Evolutionary conservation across 2,329 filamentous ascomycete species (phyloP).

Genomic region (Ilyonectria destructans): DNA sequence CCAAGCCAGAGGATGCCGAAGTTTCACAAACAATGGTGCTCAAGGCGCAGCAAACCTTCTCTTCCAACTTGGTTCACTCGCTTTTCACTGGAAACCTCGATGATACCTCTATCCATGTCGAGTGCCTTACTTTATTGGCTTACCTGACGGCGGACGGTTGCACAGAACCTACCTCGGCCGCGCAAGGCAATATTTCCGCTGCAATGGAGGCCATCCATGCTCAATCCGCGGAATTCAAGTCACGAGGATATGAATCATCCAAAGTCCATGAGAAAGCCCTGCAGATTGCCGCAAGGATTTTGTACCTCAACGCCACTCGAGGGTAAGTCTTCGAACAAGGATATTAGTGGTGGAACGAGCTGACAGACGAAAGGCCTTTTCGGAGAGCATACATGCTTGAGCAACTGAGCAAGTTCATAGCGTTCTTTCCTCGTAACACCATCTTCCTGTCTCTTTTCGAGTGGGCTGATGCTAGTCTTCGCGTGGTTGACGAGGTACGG

Average conservation of each 20-base stretch:
- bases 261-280: slow-evolving; percentile 75
- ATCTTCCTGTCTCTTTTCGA: slow-evolving; percentile 81
- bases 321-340: slow-evolving; percentile 59
- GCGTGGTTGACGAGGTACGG: slow-evolving; percentile 85
- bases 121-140: slow-evolving; percentile 76
- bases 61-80: slow-evolving; percentile 68
- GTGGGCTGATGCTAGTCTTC: slow-evolving; percentile 81
- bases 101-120: slow-evolving; percentile 70
- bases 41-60: slow-evolving; percentile 69
- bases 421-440: slow-evolving; percentile 81
- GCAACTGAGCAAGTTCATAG: slow-evolving; percentile 74
- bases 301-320: slow-evolving; percentile 76
- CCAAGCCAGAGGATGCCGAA: slow-evolving; percentile 31
- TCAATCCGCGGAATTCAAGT: slow-evolving; percentile 61
- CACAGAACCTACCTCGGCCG: slow-evolving; percentile 61
- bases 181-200: slow-evolving; percentile 72
- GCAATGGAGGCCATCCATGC: slow-evolving; percentile 61
- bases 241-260: slow-evolving; percentile 53
- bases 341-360: slow-evolving; percentile 9
- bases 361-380: slow-evolving; percentile 68
- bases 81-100: slow-evolving; percentile 66
- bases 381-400: slow-evolving; percentile 77
- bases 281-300: slow-evolving; percentile 77
- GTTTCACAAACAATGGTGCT: slow-evolving; percentile 62
- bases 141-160: slow-evolving; percentile 71